Evolutionary conservation across 495 filamentous ascomycete species (phyloP), one percentile per base, ranked within the genome.

Genomic region (Penicillium chermesinum): DNA sequence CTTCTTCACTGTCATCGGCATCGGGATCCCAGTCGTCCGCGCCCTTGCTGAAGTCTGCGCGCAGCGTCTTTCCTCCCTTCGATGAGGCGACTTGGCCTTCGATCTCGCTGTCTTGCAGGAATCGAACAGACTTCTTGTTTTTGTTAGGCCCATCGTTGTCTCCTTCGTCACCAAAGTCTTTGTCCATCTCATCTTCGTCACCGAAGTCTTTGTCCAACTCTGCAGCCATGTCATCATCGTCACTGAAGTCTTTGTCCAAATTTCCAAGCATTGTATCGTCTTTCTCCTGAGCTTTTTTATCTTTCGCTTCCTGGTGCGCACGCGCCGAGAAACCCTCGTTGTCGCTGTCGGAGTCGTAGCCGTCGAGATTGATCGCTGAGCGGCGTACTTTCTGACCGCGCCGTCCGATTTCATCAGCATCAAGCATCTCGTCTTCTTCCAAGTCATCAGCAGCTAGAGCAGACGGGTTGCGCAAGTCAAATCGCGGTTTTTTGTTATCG

Each of bases 311-410:
- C 10, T 72, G 76, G 39, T 84, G 81, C 0, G 79, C 81, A 21
- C 84, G 74, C 32, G 75, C 84, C 48, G 89, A 78, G 64, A 95
- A 94, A 16, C 86, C 89, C 53, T 97, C 93, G 46, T 90, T 90
- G 7, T 91, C 91, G 22, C 87, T 93, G 65, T 99, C 93, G 0
- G 85, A 91, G 44, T 96, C 91, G 69, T 97, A 97, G 2, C 94
- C 93, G 58, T 97, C 93, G 21, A 98, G 82, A 52, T 96, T 95
- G 25, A 98, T 83, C 2, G 90, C 93, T 55, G 88, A 87, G 46
- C 93, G 89, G 58, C 95, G 95, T 0, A 86, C 83, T 37, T 84
- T 82, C 32, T 81, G 75, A 0, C 82, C 86, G 13, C 83, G 75
- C n/a, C 82, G 82, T 32, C 91, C 91, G 50, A 97, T 95, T 42